Evolutionary conservation across 2,329 filamentous ascomycete species (phyloP).

Genomic region (Aspergillus carbonarius): DNA sequence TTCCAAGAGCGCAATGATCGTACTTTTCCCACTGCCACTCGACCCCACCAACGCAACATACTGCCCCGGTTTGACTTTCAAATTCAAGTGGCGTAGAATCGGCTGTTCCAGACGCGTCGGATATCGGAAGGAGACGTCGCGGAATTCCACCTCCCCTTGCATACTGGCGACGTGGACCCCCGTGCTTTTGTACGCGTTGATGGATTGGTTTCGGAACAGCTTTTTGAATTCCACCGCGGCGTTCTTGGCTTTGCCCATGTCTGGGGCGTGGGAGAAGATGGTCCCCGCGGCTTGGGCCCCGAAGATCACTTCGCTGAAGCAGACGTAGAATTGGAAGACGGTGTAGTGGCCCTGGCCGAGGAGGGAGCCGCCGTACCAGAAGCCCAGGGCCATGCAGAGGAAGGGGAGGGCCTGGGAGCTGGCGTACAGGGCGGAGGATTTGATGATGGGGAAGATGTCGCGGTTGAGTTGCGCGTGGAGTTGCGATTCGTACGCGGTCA

Average conservation of each 20-base stretch:
- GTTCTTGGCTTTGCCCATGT: conserved; percentile 30
- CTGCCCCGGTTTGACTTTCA: conserved; percentile 45
- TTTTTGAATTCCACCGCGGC: conserved; percentile 42
- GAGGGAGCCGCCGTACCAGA: conserved; percentile 66
- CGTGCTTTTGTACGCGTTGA: conserved; percentile 55
- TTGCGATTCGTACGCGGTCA: conserved; percentile 35
- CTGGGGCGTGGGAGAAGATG: conserved; percentile 32
- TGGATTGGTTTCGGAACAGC: conserved; percentile 45
- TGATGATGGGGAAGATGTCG: conserved; percentile 21
- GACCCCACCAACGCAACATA: conserved; percentile 55
- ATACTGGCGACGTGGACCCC: conserved; percentile 57
- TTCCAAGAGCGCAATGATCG: conserved; percentile 59
- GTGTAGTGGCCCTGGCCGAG: conserved; percentile 51
- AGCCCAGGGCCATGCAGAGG: conserved; percentile 47
- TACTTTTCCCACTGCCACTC: conserved; percentile 60
- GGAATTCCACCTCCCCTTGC: conserved; percentile 34
- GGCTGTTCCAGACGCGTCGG: conserved; percentile 17
- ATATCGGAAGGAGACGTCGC: conserved; percentile 42
- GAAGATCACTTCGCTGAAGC: conserved; percentile 47
- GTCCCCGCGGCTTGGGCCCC: conserved; percentile 29
- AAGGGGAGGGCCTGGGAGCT: conserved; percentile 31
- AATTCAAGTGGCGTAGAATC: conserved; percentile 19
- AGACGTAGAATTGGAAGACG: conserved; percentile 43
- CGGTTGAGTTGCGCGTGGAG: conserved; percentile 23
- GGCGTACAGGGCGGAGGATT: conserved; percentile 31